Base-by-base conservation (phyloP, 345 rosid species). In the Noccaea bulbosa region DNA sequence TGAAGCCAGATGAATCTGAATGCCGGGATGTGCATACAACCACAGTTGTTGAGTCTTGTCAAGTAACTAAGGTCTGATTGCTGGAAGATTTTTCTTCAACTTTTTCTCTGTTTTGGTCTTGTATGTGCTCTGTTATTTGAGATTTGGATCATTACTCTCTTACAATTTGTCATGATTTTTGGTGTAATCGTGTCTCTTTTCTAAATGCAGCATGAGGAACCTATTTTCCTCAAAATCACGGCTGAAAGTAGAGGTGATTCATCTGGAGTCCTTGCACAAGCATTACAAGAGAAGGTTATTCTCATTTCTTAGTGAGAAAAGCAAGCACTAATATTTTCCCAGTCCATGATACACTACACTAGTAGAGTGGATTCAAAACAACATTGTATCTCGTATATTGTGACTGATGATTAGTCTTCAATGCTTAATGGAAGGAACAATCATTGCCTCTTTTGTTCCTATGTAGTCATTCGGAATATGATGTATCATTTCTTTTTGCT, bases 271-370 rank as follows among this genome's bases (percentile, higher is more conserved):
- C 74, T 93, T 72, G 82, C 90, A 40, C 95, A 84, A 79, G 97
- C 95, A 43, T 65, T 89, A 81, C 88, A 86, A 65, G 99, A 93
- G 64, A 93, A 93, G 99, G 99, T 74, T 70, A 41, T 47, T 55
- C 44, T 37, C 32, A 67, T 40, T 39, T 45, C 41, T 60, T 67
- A 24, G 10, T 52, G 62, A 46, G 47, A 15, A 8, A 60, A 74
- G 17, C 50, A 48, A 74, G 16, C 20, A 44, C 8, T 38, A 15
- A 12, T 12, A 11, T 44, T 6, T 41, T 62, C 46, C 59, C 2
- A 16, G 34, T 38, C 16, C 69, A 60, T 51, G 12, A 60, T 51
- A 74, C 35, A 65, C 27, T 64, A 7, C 35, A 65, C 27, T 64
- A 7, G 9, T 30, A 22, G 5, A 55, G 44, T 55, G 16, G 11